Conservation (phyloP, 2,329 filamentous ascomycete genomes). For the Colletotrichum sp. region DNA sequence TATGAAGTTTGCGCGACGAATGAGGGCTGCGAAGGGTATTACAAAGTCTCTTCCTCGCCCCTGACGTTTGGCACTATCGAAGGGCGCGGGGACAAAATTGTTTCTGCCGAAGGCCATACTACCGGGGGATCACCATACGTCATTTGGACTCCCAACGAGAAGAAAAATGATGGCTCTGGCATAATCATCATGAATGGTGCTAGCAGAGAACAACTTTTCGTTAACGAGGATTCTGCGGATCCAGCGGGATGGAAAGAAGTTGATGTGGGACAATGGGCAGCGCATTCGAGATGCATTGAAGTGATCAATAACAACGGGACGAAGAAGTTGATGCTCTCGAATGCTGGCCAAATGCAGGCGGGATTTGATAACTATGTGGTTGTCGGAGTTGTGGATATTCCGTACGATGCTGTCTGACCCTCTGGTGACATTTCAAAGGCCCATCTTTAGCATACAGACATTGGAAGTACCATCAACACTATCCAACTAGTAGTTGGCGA, state of each 20-base stretch:
- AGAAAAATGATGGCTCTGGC: background rate
- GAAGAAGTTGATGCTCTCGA: background rate
- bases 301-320: background rate
- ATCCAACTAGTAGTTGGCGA: background rate
- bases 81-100: background rate
- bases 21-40: background rate
- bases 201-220: background rate
- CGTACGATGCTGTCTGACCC: background rate
- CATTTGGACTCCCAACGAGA: background rate
- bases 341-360: background rate
- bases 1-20: background rate
- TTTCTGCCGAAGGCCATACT: background rate
- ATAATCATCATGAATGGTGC: background rate
- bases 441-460: background rate
- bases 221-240: background rate
- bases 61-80: background rate
- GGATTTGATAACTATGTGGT: background rate
- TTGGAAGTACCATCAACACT: background rate
- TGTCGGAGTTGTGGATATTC: background rate
- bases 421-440: background rate
- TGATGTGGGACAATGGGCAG: background rate
- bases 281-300: background rate
- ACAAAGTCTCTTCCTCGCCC: background rate
- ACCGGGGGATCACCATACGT: background rate
- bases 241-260: background rate